Evolutionary conservation across 768 basidiomycete species (phyloP).

Genomic region (Auricularia cornea): DNA sequence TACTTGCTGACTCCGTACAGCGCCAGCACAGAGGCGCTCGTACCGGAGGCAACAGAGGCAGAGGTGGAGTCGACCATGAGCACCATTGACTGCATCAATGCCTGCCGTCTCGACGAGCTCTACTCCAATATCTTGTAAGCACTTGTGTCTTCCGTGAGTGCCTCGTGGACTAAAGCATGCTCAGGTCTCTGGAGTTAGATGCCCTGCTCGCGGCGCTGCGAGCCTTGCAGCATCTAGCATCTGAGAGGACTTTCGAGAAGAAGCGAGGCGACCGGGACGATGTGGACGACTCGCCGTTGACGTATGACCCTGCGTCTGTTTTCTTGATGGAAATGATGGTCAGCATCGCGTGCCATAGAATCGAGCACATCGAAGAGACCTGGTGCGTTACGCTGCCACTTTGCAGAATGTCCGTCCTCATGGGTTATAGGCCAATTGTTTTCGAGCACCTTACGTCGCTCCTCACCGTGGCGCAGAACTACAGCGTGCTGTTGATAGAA

Average conservation of each 20-base stretch:
- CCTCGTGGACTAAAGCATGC: not conserved
- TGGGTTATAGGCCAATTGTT: conserved; percentile 70
- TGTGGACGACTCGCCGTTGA: conserved; percentile 43
- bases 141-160: not conserved
- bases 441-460: conserved; percentile 88
- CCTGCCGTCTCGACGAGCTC: conserved; percentile 88
- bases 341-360: conserved; percentile 72
- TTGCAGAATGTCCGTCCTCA: not conserved
- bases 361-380: conserved; percentile 74
- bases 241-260: conserved; percentile 75
- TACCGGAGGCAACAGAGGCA: conserved; percentile 80
- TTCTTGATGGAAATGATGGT: conserved; percentile 94
- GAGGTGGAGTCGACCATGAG: conserved; percentile 93
- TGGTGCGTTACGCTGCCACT: conserved; percentile 50
- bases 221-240: conserved; percentile 83
- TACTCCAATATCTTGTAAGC: conserved; percentile 88
- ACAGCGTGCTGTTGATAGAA: conserved; percentile 87
- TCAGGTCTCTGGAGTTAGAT: conserved; percentile 68
- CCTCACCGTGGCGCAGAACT: conserved; percentile 65
- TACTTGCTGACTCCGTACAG: conserved; percentile 95
- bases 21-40: conserved; percentile 59
- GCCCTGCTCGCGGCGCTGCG: conserved; percentile 77
- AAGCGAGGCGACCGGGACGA: conserved; percentile 22
- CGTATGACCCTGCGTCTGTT: conserved; percentile 93
- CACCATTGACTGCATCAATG: conserved; percentile 89